Base-by-base conservation (phyloP, 2,329 filamentous ascomycete species). In the Dothideomycetes sp. region DNA sequence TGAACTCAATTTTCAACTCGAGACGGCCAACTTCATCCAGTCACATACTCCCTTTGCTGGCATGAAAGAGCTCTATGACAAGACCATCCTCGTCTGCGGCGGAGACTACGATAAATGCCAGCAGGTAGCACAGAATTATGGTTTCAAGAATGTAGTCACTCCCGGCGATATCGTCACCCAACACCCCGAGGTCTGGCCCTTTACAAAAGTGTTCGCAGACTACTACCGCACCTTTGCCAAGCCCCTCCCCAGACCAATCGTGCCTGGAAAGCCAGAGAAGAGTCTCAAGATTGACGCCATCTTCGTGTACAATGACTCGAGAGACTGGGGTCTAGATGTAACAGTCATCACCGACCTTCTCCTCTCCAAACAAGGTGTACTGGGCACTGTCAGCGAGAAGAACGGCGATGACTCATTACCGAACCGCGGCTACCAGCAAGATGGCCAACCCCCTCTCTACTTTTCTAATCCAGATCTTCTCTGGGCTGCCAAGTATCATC, bases 291-390 rank as follows among this genome's bases (percentile, higher is more conserved):
- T 98, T 49, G 86, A 94, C 54, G 87, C 88, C 19, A 77, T 96
- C 19, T 82, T 96, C 53, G 82, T 95, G 5, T 95, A 89, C 71
- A 94, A 94, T 58, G 91, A 96, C 60, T 88, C 91, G 3, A 77
- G 91, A 41, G 91, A 98, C 65, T 98, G 91, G 91, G 87, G 84
- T 1, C 72, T 95, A 8, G 89, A 96, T 59, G 77, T 78, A 2
- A 84, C 94, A 56, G 66, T 96, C 50, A 81, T 96, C 42, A 61
- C 82, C 39, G 91, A 98, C 59, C 65, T 94, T 9, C 66, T 96
- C 5, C 70, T 94, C 31, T 94, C 88, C 0, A 69, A 75, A 14
- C 52, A 71, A n/a, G 91, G 91, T 14, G 75, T 84, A 41, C 57
- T 94, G 3, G 91, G 89, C 18, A 95, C 89, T 0, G 69, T 84